Conservation (phyloP, 2,329 filamentous ascomycete species). For the Colletotrichum sp. region DNA sequence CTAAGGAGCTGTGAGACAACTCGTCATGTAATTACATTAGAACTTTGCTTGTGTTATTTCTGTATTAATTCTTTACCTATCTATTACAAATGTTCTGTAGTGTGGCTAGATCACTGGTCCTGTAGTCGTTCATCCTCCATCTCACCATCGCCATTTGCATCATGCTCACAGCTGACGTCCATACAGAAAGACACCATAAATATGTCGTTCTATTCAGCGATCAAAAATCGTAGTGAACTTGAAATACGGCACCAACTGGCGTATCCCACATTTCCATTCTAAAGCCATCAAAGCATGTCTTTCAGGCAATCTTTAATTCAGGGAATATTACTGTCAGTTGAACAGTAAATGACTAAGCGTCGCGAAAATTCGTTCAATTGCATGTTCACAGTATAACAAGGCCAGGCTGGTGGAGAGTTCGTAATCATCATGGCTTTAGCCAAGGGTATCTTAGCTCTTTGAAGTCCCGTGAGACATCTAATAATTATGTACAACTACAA, state of each 20-base stretch:
- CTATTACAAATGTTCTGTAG: background rate
- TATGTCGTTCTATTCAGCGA: background rate
- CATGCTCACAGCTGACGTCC: background rate
- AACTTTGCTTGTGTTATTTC: background rate
- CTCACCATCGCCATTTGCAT: background rate
- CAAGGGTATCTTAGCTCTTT: background rate
- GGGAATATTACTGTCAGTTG: background rate
- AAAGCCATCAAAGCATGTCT: background rate
- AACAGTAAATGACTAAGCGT: background rate
- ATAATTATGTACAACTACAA: background rate
- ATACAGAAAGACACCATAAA: background rate
- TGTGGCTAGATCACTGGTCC: background rate
- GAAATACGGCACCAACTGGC: background rate
- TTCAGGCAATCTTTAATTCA: background rate
- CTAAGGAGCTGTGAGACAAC: background rate
- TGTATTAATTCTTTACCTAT: background rate
- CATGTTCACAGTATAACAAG: background rate
- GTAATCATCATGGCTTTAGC: background rate
- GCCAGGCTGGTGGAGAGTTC: background rate
- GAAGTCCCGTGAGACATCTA: background rate
- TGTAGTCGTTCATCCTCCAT: background rate
- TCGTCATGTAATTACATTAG: background rate
- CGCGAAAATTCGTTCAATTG: accelerated
- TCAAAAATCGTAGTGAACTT: background rate
- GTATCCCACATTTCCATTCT: background rate